Percentiles rank a stretch among this genome's conserved stretches.
Evolutionary conservation across 2,329 filamentous ascomycete species (phyloP).

Genomic region (Rasamsonia emersonii): DNA sequence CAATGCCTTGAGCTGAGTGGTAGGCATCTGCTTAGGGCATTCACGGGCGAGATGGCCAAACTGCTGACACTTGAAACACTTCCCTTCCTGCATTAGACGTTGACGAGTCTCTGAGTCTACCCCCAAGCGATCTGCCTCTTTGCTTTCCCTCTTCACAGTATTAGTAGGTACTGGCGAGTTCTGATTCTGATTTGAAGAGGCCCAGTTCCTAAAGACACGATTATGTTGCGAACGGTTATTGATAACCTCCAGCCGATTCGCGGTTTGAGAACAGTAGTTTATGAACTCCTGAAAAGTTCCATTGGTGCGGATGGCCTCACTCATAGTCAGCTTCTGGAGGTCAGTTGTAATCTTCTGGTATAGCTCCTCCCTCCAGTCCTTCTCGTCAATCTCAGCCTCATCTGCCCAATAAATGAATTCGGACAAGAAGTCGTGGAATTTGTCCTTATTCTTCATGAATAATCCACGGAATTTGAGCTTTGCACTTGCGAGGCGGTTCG

Average conservation of each 20-base stretch:
- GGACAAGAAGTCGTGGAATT: constrained; percentile 3
- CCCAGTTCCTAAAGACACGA: neutral
- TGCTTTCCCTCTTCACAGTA: neutral
- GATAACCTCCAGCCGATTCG: neutral
- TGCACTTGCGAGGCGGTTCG: neutral
- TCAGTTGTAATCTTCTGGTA: neutral
- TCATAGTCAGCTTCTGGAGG: neutral
- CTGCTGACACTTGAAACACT: constrained; percentile 3
- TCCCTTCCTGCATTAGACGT: neutral
- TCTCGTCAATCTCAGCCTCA: neutral
- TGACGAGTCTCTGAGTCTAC: neutral
- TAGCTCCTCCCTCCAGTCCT: constrained; percentile 2
- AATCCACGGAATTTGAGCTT: constrained; percentile 1
- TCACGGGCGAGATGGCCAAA: neutral
- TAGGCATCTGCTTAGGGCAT: neutral
- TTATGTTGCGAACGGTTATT: neutral
- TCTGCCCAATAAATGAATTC: constrained; percentile 1
- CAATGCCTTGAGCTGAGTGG: neutral
- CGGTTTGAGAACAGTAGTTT: neutral
- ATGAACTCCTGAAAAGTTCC: neutral
- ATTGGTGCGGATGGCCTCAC: neutral
- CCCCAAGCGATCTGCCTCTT: neutral
- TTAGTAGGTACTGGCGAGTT: neutral
- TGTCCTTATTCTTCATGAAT: neutral
- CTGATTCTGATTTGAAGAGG: too few relatives aligned